These are phyloP conservation scores for Aspergillus sp. DNA, from an alignment of 2,329 filamentous ascomycete species.

Conservation along the genomic window DNA sequence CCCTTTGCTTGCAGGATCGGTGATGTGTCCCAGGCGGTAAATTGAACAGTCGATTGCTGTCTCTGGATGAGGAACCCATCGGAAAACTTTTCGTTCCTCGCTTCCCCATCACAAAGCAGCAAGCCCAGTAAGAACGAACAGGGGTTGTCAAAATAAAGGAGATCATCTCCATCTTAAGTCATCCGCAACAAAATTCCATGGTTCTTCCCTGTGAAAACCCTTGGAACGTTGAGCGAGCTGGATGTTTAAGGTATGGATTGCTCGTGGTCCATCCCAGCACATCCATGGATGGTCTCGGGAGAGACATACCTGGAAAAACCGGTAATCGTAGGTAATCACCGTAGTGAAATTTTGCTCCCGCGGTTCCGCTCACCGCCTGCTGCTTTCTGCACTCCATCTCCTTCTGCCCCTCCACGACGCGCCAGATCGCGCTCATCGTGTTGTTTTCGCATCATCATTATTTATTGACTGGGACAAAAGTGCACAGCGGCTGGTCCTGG, in stretches of 20 bases:
- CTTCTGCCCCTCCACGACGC: conserved; percentile 19
- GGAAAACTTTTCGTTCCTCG: background rate
- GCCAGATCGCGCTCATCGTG: conserved; percentile 11
- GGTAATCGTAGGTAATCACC: no score
- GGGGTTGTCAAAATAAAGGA: background rate
- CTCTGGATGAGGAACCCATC: no score
- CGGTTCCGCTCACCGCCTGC: conserved; percentile 15
- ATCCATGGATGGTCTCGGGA: background rate
- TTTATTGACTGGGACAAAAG: background rate
- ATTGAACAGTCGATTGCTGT: no score
- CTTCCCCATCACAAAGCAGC: background rate
- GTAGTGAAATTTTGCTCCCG: background rate
- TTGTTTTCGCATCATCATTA: background rate
- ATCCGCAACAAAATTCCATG: background rate
- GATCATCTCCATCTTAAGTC: background rate
- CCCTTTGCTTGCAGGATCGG: background rate
- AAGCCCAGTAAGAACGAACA: background rate
- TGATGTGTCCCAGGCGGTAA: background rate
- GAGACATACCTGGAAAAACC: no score
- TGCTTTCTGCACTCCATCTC: conserved; percentile 4
- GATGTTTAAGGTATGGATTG: no score
- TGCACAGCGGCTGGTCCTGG: background rate
- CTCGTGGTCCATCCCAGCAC: background rate
- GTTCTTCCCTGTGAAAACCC: background rate
- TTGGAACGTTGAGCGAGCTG: background rate